A percentile compares a stretch with the other conserved stretches of the same genome.
Evolutionary conservation across 2,329 filamentous ascomycete species (phyloP).

Genomic region (Tolypocladium paradoxum): DNA sequence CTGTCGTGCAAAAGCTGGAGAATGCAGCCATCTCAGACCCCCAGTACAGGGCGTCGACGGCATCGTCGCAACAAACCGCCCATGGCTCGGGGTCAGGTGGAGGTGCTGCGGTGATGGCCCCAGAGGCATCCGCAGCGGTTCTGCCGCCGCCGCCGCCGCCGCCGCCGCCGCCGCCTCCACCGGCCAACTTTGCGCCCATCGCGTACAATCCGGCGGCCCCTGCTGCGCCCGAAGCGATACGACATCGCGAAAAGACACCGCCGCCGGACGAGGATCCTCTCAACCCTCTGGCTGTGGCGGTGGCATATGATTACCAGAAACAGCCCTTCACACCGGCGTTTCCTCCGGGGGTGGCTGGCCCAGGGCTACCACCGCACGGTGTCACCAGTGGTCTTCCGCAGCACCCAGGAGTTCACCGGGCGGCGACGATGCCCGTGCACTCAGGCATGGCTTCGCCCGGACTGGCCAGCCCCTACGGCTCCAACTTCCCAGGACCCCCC

Average conservation of each 20-base stretch:
- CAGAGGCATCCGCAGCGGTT: not conserved
- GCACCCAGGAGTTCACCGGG: slow-evolving; percentile 36
- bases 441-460: slow-evolving; percentile 8
- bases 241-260: slow-evolving; percentile 69
- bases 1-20: slow-evolving; percentile 65
- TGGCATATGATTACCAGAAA: slow-evolving; percentile 44
- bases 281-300: slow-evolving; percentile 47
- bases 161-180: slow-evolving; percentile 17
- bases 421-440: slow-evolving; percentile 37
- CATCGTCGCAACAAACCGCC: slow-evolving; percentile 3
- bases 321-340: slow-evolving; percentile 42
- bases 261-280: slow-evolving; percentile 55
- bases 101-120: slow-evolving; percentile 6
- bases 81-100: slow-evolving; percentile 8
- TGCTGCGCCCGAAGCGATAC: slow-evolving; percentile 59
- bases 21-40: slow-evolving; percentile 55
- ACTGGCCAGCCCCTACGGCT: slow-evolving; percentile 31
- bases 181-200: slow-evolving; percentile 49
- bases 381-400: slow-evolving; percentile 20
- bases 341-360: slow-evolving; percentile 32
- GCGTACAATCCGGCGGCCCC: slow-evolving; percentile 74
- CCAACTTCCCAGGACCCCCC: slow-evolving; percentile 33
- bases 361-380: slow-evolving; percentile 9
- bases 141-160: slow-evolving; percentile 15
- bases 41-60: slow-evolving; percentile 26